Conservation (phyloP, 169 alveolate species). For the Plasmodium berghei region DNA sequence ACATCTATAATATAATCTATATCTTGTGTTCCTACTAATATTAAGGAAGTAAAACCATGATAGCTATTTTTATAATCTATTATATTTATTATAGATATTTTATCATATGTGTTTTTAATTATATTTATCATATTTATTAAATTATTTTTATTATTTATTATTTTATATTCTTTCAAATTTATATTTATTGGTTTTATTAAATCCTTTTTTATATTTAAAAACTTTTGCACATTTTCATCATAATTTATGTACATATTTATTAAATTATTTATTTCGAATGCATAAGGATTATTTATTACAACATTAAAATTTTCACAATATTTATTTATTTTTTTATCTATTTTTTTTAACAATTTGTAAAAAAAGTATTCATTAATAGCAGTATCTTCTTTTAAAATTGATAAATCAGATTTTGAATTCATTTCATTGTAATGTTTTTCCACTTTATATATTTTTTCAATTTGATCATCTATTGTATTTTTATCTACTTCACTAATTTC, state of each 20-base stretch:
- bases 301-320: constrained; percentile 1
- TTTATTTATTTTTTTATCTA: constrained; percentile 45
- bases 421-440: not conserved
- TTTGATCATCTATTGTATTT: not conserved
- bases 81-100: constrained; percentile 77
- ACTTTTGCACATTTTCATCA: constrained; percentile 18
- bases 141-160: constrained; percentile 28
- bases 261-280: constrained; percentile 56
- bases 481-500: not conserved
- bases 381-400: not conserved
- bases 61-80: constrained; percentile 79
- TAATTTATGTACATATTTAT: constrained; percentile 1
- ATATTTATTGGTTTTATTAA: constrained; percentile 14
- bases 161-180: constrained; percentile 37
- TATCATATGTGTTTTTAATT: constrained; percentile 16
- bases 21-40: constrained; percentile 92
- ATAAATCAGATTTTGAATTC: not conserved
- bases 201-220: constrained; percentile 13
- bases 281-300: constrained; percentile 34
- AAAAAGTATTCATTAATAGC: constrained; percentile 22
- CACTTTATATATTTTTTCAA: not conserved
- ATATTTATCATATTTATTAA: constrained; percentile 73
- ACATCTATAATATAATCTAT: constrained; percentile 95
- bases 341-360: constrained; percentile 50
- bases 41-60: constrained; percentile 94